A percentile compares a stretch with the other conserved stretches of the same genome.
phyloP scores from a whole-genome alignment of 345 rosid genomes.

The Arabis alpina region DNA sequence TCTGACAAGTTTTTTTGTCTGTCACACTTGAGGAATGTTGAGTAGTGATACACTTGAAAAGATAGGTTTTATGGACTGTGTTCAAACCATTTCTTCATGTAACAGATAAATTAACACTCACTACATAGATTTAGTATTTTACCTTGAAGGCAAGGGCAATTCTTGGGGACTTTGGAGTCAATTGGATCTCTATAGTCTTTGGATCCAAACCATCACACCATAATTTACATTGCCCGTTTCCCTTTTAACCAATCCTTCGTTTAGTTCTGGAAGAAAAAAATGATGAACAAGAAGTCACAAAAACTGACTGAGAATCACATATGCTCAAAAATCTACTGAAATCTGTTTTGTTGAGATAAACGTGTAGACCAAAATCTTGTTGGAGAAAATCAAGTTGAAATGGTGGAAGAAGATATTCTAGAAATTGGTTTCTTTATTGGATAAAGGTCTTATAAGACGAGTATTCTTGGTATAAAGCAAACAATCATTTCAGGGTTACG shows the following conservation, averaged over 20 bases:
- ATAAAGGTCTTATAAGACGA: background rate
- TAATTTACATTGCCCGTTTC: background rate
- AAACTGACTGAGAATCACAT: background rate
- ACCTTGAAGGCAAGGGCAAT: conserved; percentile 11
- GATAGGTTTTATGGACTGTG: background rate
- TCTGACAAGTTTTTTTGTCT: background rate
- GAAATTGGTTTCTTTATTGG: too few species aligned
- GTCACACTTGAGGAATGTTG: background rate
- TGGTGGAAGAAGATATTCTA: background rate
- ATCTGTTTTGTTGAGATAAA: background rate
- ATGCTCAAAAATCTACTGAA: background rate
- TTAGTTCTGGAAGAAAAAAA: too few species aligned
- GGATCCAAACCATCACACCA: conserved; percentile 4
- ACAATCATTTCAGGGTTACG: background rate
- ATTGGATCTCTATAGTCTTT: background rate
- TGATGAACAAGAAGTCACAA: too few species aligned
- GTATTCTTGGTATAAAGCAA: background rate
- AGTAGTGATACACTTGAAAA: background rate
- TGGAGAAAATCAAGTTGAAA: conserved; percentile 22
- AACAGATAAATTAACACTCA: background rate
- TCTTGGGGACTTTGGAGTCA: background rate
- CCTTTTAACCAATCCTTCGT: too few species aligned
- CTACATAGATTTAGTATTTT: background rate
- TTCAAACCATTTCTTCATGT: background rate
- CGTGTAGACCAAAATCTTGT: background rate